phyloP scores from a whole-genome alignment of 352 stramenopile species.

The Achlya hypogyna region DNA sequence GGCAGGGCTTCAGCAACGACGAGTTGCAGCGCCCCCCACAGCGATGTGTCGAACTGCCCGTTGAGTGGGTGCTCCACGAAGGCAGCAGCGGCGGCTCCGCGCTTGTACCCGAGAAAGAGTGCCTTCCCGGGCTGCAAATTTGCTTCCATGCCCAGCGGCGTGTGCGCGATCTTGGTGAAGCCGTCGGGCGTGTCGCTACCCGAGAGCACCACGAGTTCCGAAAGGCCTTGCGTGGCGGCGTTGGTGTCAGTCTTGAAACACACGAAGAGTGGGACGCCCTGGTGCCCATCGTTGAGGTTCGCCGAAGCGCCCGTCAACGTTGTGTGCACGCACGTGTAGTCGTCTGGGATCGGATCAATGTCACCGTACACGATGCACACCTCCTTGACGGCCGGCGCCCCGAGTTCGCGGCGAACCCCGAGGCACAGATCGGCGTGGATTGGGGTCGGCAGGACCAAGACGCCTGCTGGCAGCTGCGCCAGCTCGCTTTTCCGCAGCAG shows the following conservation, averaged over 20 bases:
- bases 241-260: slow-evolving; percentile 45
- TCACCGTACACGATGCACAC: slow-evolving; percentile 80
- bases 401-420: slow-evolving; percentile 49
- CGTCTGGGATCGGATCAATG: slow-evolving; percentile 71
- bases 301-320: slow-evolving; percentile 61
- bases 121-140: slow-evolving; percentile 79
- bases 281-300: slow-evolving; percentile 75
- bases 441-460: neutral
- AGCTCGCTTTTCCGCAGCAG: slow-evolving; percentile 64
- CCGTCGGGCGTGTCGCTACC: slow-evolving; percentile 46
- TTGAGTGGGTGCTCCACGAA: slow-evolving; percentile 58
- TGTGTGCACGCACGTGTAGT: slow-evolving; percentile 58
- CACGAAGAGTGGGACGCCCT: slow-evolving; percentile 72
- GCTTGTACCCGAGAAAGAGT: slow-evolving; percentile 69
- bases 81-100: slow-evolving; percentile 43
- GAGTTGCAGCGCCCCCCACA: slow-evolving; percentile 41
- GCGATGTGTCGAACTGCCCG: slow-evolving; percentile 68
- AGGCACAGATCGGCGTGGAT: slow-evolving; percentile 38
- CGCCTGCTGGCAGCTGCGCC: neutral
- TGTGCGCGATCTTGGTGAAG: slow-evolving; percentile 81
- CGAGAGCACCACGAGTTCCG: slow-evolving; percentile 5
- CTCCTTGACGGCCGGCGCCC: slow-evolving; percentile 36
- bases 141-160: slow-evolving; percentile 76
- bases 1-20: slow-evolving; percentile 45
- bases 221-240: slow-evolving; percentile 1